Base-by-base conservation (phyloP, 2,329 filamentous ascomycete genomes). In the Fragosphaeria purpurea region DNA sequence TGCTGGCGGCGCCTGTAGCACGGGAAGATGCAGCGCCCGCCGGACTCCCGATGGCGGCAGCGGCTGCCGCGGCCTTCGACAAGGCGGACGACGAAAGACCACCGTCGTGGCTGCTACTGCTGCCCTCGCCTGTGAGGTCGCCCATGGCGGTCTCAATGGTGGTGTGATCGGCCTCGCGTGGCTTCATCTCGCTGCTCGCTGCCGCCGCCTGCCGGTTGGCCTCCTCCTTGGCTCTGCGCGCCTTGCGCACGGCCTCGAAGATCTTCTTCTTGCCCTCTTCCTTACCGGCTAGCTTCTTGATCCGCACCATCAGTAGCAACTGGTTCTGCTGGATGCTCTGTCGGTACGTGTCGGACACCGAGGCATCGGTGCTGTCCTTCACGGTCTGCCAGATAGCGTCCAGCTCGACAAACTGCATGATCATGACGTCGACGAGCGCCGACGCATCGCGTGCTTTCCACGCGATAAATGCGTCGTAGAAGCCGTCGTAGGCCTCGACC, bases 321-420 rank as follows among this genome's bases (percentile, higher is more conserved):
- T 93, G 87, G 59, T 88, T 90, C 57, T 89, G 83, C 51, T 85
- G 79, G 56, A 91, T 89, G 53, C 86, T 88, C 59, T 88, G 77
- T 38, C 82, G 80, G 61, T 90, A 91, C n/a, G 88, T 80, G 13
- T 79, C 80, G 1, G 85, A 79, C 3, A 88, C 86, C 12, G 82
- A 79, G 40, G 84, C 81, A 45, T 86, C 82, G 0, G 81, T 86
- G 48, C 83, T 82, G 59, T 88, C 82, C 63, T 88, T 89, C 62
- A 93, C 85, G 3, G 84, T 86, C 62, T 89, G 85, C 74, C 86
- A 86, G 45, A 91, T 91, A 38, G 83, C 83, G 60, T 93, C 87
- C 2, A 93, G 76, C 62, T 89, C 86, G 13, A 90, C 85, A 64
- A 91, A 90, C 56, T 88, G 86, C 60, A 87, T 77, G n/a, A 91